A percentile compares a stretch with the other conserved stretches of the same genome.
phyloP scores from a whole-genome alignment of 2,329 filamentous ascomycete genomes.

The Fusarium circinatum region DNA sequence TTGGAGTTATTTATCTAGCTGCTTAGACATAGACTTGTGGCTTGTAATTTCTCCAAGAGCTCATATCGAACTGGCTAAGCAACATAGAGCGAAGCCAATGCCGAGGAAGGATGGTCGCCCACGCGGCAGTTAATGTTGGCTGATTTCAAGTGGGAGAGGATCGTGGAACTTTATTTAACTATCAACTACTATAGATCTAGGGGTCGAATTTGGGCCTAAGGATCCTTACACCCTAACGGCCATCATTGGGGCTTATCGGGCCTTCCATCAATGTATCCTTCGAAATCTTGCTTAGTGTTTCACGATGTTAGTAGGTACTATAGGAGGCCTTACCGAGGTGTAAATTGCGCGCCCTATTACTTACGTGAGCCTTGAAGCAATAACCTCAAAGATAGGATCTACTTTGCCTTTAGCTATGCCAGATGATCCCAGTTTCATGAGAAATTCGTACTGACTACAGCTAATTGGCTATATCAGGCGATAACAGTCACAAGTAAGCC shows the following conservation, averaged over 20 bases:
- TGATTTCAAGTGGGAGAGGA: too few species aligned
- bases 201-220: too few species aligned
- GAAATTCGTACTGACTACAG: accelerated
- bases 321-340: too few species aligned
- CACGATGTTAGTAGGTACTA: too few species aligned
- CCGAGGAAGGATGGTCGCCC: too few species aligned
- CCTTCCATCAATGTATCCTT: too few species aligned
- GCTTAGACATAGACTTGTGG: too few species aligned
- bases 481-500: background rate
- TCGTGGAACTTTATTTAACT: background rate
- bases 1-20: too few species aligned
- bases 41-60: too few species aligned
- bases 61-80: accelerated
- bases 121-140: too few species aligned
- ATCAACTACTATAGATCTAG: background rate
- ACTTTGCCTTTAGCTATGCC: background rate
- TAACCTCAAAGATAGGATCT: background rate
- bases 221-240: too few species aligned
- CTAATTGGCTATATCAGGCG: accelerated
- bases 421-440: accelerated
- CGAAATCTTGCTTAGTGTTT: background rate
- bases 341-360: background rate
- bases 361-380: background rate
- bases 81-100: background rate
- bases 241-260: background rate